Percentiles rank a stretch among this genome's conserved stretches.
These are phyloP conservation scores for Furcasterigmium sp. DNA, from an alignment of 2,329 filamentous ascomycete genomes.

Conservation along the genomic window DNA sequence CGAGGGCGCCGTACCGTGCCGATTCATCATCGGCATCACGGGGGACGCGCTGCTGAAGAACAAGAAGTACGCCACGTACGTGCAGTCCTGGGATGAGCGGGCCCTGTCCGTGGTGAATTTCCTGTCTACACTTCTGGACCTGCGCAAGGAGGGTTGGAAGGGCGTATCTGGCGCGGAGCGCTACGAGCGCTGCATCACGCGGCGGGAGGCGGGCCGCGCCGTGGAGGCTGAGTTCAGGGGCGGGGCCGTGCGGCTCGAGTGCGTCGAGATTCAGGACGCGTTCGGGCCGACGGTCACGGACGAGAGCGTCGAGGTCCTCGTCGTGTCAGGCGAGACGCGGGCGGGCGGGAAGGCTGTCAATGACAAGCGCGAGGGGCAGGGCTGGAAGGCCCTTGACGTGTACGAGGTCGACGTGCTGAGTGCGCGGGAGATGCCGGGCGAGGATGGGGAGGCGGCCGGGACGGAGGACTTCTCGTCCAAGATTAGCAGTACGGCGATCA, in stretches of 20 bases:
- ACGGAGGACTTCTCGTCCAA: conserved; percentile 69
- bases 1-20: conserved; percentile 29
- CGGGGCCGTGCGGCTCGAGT: conserved; percentile 62
- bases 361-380: conserved; percentile 67
- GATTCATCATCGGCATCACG: conserved; percentile 79
- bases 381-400: conserved; percentile 70
- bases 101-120: conserved; percentile 68
- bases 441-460: conserved; percentile 24
- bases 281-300: conserved; percentile 89
- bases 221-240: conserved; percentile 49
- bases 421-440: conserved; percentile 43
- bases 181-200: conserved; percentile 20
- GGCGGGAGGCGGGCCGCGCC: conserved; percentile 35
- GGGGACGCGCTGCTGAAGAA: conserved; percentile 80
- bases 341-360: conserved; percentile 83
- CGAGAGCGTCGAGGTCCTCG: conserved; percentile 69
- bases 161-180: conserved; percentile 26
- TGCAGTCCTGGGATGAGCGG: conserved; percentile 76
- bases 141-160: conserved; percentile 36
- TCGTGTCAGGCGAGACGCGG: conserved; percentile 84
- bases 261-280: conserved; percentile 79
- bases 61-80: conserved; percentile 78
- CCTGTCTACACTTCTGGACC: conserved; percentile 56
- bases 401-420: conserved; percentile 90
- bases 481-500: conserved; percentile 87